These are phyloP conservation scores for Apiotrichum sp. DNA, from an alignment of 1,284 basidiomycete species.

Conservation along the genomic window DNA sequence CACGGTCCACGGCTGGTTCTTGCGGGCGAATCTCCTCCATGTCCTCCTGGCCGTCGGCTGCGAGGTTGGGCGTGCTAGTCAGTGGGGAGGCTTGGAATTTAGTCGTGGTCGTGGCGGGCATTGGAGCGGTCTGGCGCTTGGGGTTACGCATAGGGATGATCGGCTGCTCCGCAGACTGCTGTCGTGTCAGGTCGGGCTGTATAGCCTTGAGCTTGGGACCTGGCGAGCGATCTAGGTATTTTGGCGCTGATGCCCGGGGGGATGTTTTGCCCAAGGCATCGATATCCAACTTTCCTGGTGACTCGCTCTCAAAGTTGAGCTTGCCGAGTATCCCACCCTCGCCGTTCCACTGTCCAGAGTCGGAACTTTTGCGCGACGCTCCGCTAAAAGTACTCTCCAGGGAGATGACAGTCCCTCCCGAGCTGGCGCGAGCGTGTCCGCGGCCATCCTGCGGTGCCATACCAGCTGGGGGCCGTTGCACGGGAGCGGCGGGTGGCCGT, in stretches of 20 bases:
- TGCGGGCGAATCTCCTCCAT: conserved; percentile 11
- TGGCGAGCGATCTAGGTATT: background rate
- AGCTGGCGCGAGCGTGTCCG: background rate
- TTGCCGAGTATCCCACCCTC: conserved; percentile 18
- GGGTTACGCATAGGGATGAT: background rate
- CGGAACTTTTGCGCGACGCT: background rate
- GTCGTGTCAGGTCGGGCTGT: background rate
- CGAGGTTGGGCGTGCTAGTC: background rate
- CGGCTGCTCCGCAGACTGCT: background rate
- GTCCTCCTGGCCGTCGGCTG: background rate
- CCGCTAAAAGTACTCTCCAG: conserved; percentile 15
- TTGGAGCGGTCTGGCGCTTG: conserved; percentile 1
- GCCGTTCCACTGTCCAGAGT: conserved; percentile 11
- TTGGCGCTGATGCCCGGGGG: background rate
- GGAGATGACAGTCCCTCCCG: conserved; percentile 13
- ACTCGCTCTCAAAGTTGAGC: conserved; percentile 11
- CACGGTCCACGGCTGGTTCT: background rate
- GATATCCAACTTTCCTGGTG: background rate
- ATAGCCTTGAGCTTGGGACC: background rate
- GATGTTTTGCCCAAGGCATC: background rate
- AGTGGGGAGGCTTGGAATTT: too few species aligned
- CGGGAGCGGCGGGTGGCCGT: too few species aligned
- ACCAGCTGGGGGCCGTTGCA: too few species aligned
- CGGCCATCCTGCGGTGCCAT: background rate
- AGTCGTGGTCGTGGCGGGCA: background rate